These are phyloP conservation scores for thale cress (Arabidopsis thaliana) DNA, from an alignment of 345 rosid genomes.

Conservation along the genomic window DNA sequence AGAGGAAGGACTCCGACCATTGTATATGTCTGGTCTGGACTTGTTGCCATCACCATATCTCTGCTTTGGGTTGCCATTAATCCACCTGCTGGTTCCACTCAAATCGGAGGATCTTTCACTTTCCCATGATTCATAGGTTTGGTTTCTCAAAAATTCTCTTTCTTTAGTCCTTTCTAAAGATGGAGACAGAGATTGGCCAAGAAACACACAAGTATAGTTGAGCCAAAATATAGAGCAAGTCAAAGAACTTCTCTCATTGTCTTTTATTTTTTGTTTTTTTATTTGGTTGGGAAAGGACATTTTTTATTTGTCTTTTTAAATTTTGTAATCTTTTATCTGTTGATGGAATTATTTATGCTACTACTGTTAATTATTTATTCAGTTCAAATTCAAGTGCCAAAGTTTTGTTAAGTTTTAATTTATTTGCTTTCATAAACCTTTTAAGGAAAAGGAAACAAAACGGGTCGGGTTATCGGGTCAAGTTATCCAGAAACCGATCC, in stretches of 20 bases:
- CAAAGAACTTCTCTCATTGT: conserved; percentile 25
- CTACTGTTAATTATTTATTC: conserved; percentile 17
- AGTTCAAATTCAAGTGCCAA: not conserved
- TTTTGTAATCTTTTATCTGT: conserved; percentile 38
- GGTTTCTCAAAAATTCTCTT: conserved; percentile 30
- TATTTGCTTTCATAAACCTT: not conserved
- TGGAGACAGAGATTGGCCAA: conserved; percentile 28
- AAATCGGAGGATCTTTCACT: conserved; percentile 93
- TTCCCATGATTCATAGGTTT: conserved; percentile 67
- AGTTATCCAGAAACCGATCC: conserved; percentile 10
- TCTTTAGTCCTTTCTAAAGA: not conserved
- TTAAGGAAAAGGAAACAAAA: not conserved
- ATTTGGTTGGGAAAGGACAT: conserved; percentile 39
- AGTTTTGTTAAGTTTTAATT: not conserved
- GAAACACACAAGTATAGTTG: conserved; percentile 31
- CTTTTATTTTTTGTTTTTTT: not conserved
- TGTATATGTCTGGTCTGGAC: conserved; percentile 98
- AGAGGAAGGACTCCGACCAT: conserved; percentile 97
- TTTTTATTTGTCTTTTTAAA: conserved; percentile 31
- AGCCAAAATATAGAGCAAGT: conserved; percentile 29
- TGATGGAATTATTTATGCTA: conserved; percentile 25
- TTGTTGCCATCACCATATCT: conserved; percentile 90
- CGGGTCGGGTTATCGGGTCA: conserved; percentile 32
- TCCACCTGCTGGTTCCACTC: conserved; percentile 75
- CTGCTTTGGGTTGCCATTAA: conserved; percentile 95